Evolutionary conservation across 495 filamentous ascomycete genomes (phyloP).

Genomic region (Xylaria nigripes): DNA sequence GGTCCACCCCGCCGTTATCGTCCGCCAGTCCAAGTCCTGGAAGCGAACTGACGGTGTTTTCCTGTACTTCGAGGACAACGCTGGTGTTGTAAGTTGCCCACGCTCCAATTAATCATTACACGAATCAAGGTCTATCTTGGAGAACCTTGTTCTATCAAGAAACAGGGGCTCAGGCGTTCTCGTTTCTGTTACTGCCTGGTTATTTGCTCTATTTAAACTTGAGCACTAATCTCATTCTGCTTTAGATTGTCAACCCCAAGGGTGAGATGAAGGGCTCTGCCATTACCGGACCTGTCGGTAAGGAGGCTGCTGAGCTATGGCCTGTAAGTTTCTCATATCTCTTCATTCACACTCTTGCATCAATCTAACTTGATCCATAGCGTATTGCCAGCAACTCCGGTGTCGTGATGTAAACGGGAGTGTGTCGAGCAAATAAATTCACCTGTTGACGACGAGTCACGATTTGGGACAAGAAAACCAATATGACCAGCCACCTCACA

Average conservation of each 20-base stretch:
- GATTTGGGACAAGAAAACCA: conserved; percentile 16
- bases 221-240: not conserved
- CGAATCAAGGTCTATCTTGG: conserved; percentile 46
- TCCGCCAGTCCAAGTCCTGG: conserved; percentile 98
- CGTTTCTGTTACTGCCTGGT: not conserved
- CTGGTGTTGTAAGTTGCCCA: conserved; percentile 74
- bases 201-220: not conserved
- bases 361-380: conserved; percentile 30
- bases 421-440: conserved; percentile 19
- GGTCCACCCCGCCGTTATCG: conserved; percentile 98
- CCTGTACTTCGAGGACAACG: conserved; percentile 99
- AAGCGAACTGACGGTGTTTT: conserved; percentile 93
- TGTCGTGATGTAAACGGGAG: conserved; percentile 87
- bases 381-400: conserved; percentile 99
- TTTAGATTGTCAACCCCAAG: conserved; percentile 98
- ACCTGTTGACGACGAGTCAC: conserved; percentile 25
- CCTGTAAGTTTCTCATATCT: conserved; percentile 56
- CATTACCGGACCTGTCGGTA: conserved; percentile 98
- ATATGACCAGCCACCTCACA: conserved; percentile 11
- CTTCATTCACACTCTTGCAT: not conserved
- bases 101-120: not conserved
- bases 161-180: not conserved
- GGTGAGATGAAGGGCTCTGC: conserved; percentile 99
- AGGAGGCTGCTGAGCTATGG: conserved; percentile 99
- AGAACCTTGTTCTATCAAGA: not conserved